These are phyloP conservation scores for Mycena vitilis DNA, from an alignment of 768 basidiomycete genomes.

Conservation along the genomic window DNA sequence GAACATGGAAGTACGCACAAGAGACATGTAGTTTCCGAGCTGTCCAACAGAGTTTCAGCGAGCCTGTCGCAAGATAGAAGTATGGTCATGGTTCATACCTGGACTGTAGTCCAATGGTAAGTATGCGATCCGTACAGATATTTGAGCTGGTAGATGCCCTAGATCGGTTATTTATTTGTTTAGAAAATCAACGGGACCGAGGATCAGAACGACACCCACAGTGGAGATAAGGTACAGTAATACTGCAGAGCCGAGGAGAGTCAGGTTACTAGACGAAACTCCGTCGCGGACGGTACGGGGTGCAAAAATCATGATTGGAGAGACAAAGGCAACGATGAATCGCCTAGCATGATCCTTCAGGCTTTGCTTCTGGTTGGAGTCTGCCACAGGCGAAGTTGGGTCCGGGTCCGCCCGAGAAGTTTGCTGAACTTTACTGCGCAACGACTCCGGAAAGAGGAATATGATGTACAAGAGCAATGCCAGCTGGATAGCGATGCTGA, in stretches of 20 bases:
- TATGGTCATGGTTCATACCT: slow-evolving; percentile 48
- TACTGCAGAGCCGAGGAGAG: slow-evolving; percentile 70
- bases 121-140: slow-evolving; percentile 83
- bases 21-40: slow-evolving; percentile 82
- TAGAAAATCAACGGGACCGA: slow-evolving; percentile 16
- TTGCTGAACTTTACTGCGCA: slow-evolving; percentile 43
- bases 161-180: background rate
- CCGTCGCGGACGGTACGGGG: slow-evolving; percentile 61
- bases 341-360: slow-evolving; percentile 33
- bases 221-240: slow-evolving; percentile 75
- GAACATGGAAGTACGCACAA: slow-evolving; percentile 34
- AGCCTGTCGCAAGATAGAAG: background rate
- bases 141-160: slow-evolving; percentile 81
- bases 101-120: slow-evolving; percentile 74
- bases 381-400: slow-evolving; percentile 37
- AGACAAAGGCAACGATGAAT: slow-evolving; percentile 60
- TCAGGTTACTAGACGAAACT: slow-evolving; percentile 65
- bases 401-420: slow-evolving; percentile 45
- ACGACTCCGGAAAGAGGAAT: slow-evolving; percentile 67
- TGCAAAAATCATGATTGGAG: slow-evolving; percentile 77
- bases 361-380: slow-evolving; percentile 12
- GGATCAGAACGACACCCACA: slow-evolving; percentile 46
- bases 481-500: slow-evolving; percentile 53
- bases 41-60: slow-evolving; percentile 39
- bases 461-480: slow-evolving; percentile 53